Base-by-base conservation (phyloP, 1,284 basidiomycete species). In the Porphyrellus sp. region DNA sequence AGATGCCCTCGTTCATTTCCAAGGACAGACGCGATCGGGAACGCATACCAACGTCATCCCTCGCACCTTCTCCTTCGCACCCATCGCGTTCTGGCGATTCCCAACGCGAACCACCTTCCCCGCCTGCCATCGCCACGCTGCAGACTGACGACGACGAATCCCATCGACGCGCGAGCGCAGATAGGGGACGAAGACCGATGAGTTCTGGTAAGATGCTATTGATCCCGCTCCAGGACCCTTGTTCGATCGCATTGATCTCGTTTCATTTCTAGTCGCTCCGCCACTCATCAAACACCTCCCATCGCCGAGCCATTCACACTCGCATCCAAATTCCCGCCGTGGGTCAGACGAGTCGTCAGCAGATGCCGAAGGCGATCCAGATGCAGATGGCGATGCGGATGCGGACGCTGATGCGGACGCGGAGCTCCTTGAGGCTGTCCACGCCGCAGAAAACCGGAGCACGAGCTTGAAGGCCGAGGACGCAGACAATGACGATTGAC, bases 391-490 rank as follows among this genome's bases (percentile, higher is more conserved):
- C n/a, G 72, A 73, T 38, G 61, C 53, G 0, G 65, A 68, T 34
- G 67, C 63, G 2, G 72, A 67, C 23, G 66, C 59, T 5, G 73
- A 73, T 9, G 69, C 59, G 7, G 73, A 73, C 15, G 68, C 60
- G 24, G 76, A 77, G 15, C 59, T 78, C 31, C 62, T 77, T 23
- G 75, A 75, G 51, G 76, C 76, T 41, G 75, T 74, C 0, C 72
- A 76, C 53, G 74, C 75, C 25, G 70, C 72, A 2, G 76, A 76
- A 56, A 73, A 65, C 34, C 44, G 63, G 18, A 55, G 63, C 33
- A 72, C 68, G 37, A 63, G 65, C 37, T 7, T 76, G 66, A 59
- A 75, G 60, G 59, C 71, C 57, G 53, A 72, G 40, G 62, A 75
- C 63, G 50, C 63, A 59, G 61, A 74, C 60, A 44, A 67, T 57